Evolutionary conservation across 352 stramenopile genomes (phyloP).

Genomic region (Phytophthora ramorum): DNA sequence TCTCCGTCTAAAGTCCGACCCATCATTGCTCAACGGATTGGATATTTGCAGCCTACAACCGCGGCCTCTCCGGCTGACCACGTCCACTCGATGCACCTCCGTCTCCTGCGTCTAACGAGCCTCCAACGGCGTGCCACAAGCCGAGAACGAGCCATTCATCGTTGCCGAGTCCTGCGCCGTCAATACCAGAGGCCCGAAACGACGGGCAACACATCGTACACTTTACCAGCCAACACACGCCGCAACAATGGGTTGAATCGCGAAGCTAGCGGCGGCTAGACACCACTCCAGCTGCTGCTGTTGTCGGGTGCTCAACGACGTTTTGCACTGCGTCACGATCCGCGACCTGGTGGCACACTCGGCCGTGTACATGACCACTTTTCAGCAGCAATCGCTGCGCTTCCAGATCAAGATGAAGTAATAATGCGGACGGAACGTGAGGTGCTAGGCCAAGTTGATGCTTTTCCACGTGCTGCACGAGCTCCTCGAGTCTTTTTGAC

Average conservation of each 20-base stretch:
- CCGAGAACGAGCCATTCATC: slow-evolving; percentile 11
- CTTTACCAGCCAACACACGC: slow-evolving; percentile 15
- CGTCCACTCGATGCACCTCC: slow-evolving; percentile 1
- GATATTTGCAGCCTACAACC: too few relatives aligned
- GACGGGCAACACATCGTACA: slow-evolving; percentile 13
- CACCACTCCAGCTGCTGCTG: slow-evolving; percentile 41
- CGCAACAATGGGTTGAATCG: slow-evolving; percentile 26
- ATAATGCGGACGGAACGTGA: slow-evolving; percentile 56
- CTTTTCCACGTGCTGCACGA: slow-evolving; percentile 89
- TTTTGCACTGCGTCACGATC: slow-evolving; percentile 73
- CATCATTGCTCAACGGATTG: too few relatives aligned
- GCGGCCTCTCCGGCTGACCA: not conserved
- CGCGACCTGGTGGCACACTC: slow-evolving; percentile 75
- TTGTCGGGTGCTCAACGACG: slow-evolving; percentile 74
- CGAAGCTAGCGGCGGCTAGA: slow-evolving; percentile 19
- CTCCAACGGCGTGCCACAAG: slow-evolving; percentile 3
- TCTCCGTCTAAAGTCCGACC: slow-evolving; percentile 14
- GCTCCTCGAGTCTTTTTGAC: slow-evolving; percentile 85
- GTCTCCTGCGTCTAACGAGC: slow-evolving; percentile 10
- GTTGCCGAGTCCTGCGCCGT: slow-evolving; percentile 4
- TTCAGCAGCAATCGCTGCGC: slow-evolving; percentile 73
- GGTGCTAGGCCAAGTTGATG: slow-evolving; percentile 88
- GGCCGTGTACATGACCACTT: slow-evolving; percentile 74
- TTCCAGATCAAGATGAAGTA: slow-evolving; percentile 91
- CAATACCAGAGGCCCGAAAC: slow-evolving; percentile 21